Base-by-base conservation (phyloP, 2,329 filamentous ascomycete genomes). In the Paraphaeosphaeria minitans region DNA sequence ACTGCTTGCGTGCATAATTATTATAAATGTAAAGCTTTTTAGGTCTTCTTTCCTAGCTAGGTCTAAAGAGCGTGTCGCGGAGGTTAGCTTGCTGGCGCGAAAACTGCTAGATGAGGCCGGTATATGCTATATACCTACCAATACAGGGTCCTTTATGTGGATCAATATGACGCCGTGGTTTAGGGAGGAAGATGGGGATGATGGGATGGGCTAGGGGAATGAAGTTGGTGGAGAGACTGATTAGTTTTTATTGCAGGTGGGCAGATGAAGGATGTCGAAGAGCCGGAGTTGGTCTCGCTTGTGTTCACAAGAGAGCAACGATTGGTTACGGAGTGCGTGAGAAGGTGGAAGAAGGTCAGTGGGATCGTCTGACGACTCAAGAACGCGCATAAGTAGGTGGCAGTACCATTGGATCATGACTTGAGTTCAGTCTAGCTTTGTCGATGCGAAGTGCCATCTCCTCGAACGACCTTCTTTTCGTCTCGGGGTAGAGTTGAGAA, bases 231-330 rank as follows among this genome's bases (percentile, higher is more conserved):
- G 73, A 79, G 62, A 78, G 62, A 50, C 61, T 86, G 39, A 59
- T 77, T 12, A 12, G 2, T 86, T 3, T 83, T 82, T 56, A 55
- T 86, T 37, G 82, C 83, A 46, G 77, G 81, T 0, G 77, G 80
- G 0, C 78, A 81, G 57, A 79, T 80, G 55, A 78, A 83, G 61
- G 69, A 74, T 49, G 76, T 77, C 0, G 77, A 77, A 21, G 70
- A 77, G 43, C 43, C 43, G 53, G 84, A n/a, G 85, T 0, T 84
- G 80, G 78, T 86, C 85, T 61, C 73, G 85, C 3, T 47, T 19
- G 80, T 87, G 0, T 87, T 82, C 24, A 50, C 48, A 19, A 50
- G 22, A 31, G 31, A 50, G 31, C 31, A 49, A 8, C 29, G 9
- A 9, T 29, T 46, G 22, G 8, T 46, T 19, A 46, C 22, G 16